phyloP scores from a whole-genome alignment of 805 yeast genomes.

The Blastobotrys muscicola region DNA sequence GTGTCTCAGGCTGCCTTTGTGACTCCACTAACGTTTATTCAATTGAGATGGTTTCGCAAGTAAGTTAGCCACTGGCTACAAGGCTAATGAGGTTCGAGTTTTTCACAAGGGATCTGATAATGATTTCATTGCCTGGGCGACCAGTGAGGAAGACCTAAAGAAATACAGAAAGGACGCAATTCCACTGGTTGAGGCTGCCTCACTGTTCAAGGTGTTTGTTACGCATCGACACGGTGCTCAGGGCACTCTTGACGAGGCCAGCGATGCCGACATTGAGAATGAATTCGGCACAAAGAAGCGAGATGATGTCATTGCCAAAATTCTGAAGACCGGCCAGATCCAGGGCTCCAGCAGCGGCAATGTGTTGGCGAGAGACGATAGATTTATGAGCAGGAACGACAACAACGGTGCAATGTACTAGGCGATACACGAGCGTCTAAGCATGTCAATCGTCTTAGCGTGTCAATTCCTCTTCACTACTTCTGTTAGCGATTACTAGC shows the following conservation, averaged over 20 bases:
- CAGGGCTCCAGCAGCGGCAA: conserved; percentile 31
- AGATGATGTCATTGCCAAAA: conserved; percentile 51
- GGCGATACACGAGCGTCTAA: not conserved
- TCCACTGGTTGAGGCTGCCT: conserved; percentile 54
- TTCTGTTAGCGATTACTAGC: no score
- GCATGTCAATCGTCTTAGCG: no score
- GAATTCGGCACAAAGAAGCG: conserved; percentile 55
- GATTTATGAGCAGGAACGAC: not conserved
- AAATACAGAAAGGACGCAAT: conserved; percentile 41
- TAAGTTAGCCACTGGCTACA: no score
- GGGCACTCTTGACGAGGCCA: conserved; percentile 66
- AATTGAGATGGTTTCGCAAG: no score
- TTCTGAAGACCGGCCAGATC: conserved; percentile 51
- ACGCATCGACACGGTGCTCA: conserved; percentile 58
- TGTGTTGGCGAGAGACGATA: conserved; percentile 18
- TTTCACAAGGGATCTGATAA: conserved; percentile 49
- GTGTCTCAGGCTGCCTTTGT: conserved; percentile 2
- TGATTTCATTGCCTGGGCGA: conserved; percentile 61
- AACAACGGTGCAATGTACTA: not conserved
- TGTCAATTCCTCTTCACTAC: no score
- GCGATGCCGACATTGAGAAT: conserved; percentile 48
- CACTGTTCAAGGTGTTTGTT: conserved; percentile 54
- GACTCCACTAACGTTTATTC: conserved; percentile 3
- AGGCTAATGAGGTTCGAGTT: conserved; percentile 29
- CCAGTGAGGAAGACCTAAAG: conserved; percentile 40